A percentile compares a stretch with the other conserved stretches of the same genome.
Conservation (phyloP, 176 grass and related monocot genomes). For the Carex kokanica region DNA sequence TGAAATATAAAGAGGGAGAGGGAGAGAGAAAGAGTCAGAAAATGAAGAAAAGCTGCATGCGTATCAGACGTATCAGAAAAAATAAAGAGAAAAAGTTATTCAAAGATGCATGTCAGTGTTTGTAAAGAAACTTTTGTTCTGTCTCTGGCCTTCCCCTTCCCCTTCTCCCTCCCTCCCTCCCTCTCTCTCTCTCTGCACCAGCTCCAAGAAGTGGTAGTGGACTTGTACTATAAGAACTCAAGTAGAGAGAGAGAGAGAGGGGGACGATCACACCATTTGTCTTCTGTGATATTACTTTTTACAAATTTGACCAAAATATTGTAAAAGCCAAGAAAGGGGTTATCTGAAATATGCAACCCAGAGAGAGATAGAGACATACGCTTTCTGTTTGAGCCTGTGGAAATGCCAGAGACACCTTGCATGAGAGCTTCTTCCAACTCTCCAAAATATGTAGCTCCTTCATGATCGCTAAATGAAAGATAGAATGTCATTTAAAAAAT, state of each 20-base stretch:
- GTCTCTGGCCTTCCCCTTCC: not conserved
- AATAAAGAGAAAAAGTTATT: conserved; percentile 20
- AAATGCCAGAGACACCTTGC: conserved; percentile 50
- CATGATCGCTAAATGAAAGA: conserved; percentile 48
- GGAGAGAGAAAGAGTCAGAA: conserved; percentile 34
- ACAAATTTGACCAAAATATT: conserved; percentile 7
- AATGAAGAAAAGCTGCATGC: conserved; percentile 46
- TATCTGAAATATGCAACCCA: conserved; percentile 27
- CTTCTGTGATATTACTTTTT: conserved; percentile 48
- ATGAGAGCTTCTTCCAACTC: conserved; percentile 80
- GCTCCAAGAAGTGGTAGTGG: conserved; percentile 38
- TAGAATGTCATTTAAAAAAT: not conserved
- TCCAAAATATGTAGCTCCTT: conserved; percentile 61
- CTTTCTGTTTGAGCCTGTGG: conserved; percentile 37
- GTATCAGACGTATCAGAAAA: conserved; percentile 52
- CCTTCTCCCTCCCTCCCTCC: conserved; percentile 25
- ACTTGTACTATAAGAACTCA: conserved; percentile 29
- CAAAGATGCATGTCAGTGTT: conserved; percentile 28
- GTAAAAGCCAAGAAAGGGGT: not conserved
- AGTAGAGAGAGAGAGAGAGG: conserved; percentile 26
- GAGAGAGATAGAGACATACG: conserved; percentile 32
- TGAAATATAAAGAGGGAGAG: conserved; percentile 46
- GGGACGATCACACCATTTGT: conserved; percentile 35
- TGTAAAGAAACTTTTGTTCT: conserved; percentile 10
- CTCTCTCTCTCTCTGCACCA: conserved; percentile 32